Evolutionary conservation across 345 rosid species (phyloP).

Genomic region (Eucalyptus camaldulensis): DNA sequence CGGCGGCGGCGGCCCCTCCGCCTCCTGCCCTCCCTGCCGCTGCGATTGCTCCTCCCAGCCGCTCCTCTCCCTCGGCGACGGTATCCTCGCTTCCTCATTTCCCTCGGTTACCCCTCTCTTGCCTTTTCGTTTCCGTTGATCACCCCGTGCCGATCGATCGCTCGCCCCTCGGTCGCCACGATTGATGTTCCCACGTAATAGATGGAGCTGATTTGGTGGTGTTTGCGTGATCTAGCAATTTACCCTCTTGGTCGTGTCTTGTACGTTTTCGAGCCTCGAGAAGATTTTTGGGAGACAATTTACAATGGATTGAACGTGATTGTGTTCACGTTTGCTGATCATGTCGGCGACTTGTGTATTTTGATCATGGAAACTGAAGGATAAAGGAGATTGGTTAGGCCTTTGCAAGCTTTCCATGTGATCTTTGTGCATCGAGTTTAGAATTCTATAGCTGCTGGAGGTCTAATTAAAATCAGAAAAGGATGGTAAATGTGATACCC

Average conservation of each 20-base stretch:
- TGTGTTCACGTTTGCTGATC: background rate
- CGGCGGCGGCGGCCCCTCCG: background rate
- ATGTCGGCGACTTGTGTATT: background rate
- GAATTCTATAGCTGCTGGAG: background rate
- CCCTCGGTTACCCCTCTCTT: background rate
- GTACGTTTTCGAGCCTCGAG: background rate
- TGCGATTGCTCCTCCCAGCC: constrained; percentile 60
- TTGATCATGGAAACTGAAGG: background rate
- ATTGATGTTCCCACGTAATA: background rate
- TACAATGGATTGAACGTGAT: background rate
- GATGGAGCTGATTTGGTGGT: background rate
- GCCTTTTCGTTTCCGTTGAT: background rate
- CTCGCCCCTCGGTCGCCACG: background rate
- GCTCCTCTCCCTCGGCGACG: constrained; percentile 32
- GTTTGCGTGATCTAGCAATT: background rate
- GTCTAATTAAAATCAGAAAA: background rate
- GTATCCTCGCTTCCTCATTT: background rate
- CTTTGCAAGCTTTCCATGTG: background rate
- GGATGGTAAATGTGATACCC: background rate
- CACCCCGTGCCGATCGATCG: background rate
- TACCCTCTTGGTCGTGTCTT: background rate
- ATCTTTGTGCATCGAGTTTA: background rate
- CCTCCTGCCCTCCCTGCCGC: constrained; percentile 31
- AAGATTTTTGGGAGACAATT: background rate
- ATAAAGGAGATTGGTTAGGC: background rate